Base-by-base conservation (phyloP, 2,329 filamentous ascomycete species). In the Aspergillus novoparasiticus region DNA sequence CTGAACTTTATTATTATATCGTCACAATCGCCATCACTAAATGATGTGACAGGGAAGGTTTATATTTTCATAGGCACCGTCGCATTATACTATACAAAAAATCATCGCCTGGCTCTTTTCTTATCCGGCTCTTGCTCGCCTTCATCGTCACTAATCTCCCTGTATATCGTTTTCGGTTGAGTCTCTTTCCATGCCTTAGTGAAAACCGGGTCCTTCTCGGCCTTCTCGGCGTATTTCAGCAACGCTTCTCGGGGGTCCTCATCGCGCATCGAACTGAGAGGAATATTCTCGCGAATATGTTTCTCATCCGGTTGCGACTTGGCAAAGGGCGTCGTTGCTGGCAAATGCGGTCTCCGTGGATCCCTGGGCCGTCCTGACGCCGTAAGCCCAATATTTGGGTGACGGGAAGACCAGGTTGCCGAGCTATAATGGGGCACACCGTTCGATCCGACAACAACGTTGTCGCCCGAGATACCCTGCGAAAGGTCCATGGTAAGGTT, bases 171-270 rank as follows among this genome's bases (percentile, higher is more conserved):
- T 69, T 94, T 90, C 0, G 95, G 95, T 80, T 98, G 94, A 43
- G 93, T 98, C 70, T 90, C 86, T 74, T 90, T 91, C 91, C 93
- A 99, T 19, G 94, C 95, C 69, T 91, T 92, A 34, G 95, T 99
- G 74, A 98, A 99, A 71, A 97, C 85, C 0, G 94, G 94, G 75
- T 98, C 94, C 75, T 92, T 94, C 79, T 96, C 89, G 14, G 94
- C 93, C 75, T 96, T 90, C 60, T 96, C 92, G 43, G 93, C 94
- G 82, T 98, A 99, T 81, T 96, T 97, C 64, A 99, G 81, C 73
- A 99, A 81, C 53, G 95, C 95, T 79, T 97, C 95, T 67, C 95
- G 85, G 0, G 95, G 95, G 81, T 99, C 95, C 77, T 99, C 95
- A 78, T 99, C 94, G 55, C 96, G 85, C 92, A 99, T 96, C 66